Conservation (phyloP, 129 eudicot genomes). For the Rutidosis leptorrhynchoides region DNA sequence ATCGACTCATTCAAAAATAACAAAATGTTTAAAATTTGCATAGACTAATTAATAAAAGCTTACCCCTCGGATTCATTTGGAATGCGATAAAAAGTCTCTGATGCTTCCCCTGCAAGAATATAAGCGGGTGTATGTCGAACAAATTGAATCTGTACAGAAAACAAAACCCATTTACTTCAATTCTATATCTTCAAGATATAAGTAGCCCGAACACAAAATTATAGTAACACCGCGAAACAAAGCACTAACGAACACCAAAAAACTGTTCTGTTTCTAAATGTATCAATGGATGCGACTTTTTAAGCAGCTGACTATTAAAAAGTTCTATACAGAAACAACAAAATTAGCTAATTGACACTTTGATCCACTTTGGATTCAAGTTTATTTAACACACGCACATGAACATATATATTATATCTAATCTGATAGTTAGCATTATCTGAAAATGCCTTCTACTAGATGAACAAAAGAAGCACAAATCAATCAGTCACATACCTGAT, state of each 20-base stretch:
- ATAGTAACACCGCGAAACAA: neutral
- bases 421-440: neutral
- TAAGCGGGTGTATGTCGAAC: slow-evolving; percentile 27
- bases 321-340: neutral
- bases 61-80: slow-evolving; percentile 12
- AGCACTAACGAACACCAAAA: neutral
- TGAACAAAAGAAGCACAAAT: neutral
- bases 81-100: neutral
- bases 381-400: neutral
- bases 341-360: neutral
- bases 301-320: neutral
- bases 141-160: slow-evolving; percentile 31
- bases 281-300: neutral
- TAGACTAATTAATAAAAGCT: slow-evolving; percentile 7
- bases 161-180: neutral
- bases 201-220: neutral
- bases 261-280: neutral
- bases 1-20: neutral
- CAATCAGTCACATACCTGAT: slow-evolving; percentile 44
- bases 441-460: neutral
- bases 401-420: neutral
- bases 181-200: neutral
- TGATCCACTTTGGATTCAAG: neutral
- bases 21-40: neutral
- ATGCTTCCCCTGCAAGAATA: slow-evolving; percentile 29